Base-by-base conservation (phyloP, 257 asterid genomes). In the Paulownia fortunei region DNA sequence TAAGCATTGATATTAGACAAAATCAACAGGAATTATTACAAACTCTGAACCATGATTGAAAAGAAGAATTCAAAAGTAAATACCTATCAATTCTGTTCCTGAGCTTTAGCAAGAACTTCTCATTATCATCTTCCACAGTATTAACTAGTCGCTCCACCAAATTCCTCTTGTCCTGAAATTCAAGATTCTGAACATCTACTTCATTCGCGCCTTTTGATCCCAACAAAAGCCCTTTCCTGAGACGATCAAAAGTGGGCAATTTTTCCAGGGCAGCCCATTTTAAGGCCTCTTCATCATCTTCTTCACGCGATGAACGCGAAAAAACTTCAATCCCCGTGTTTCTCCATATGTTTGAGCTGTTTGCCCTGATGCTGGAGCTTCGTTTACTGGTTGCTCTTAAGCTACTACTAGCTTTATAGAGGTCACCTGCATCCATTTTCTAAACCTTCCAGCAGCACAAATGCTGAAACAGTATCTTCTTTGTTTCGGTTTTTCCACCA, bases 261-360 rank as follows among this genome's bases (percentile, higher is more conserved):
- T n/a, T n/a, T n/a, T n/a, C n/a, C n/a, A n/a, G n/a, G n/a, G n/a
- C n/a, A n/a, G n/a, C n/a, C n/a, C n/a, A n/a, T n/a, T n/a, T n/a
- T n/a, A n/a, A n/a, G n/a, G n/a, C n/a, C n/a, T n/a, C 95, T 79
- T 91, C 97, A 18, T 91, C 97, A 23, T 89, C 92, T 76, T 89
- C 95, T 4, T 88, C 88, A 6, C 86, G 82, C 0, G 85, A 56
- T n/a, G 95, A 87, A 27, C 87, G 88, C 7, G 93, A 82, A 56
- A 89, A 89, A 0, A 78, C 79, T n/a, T 85, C 92, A 0, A 76
- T 12, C 0, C 89, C 92, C 0, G 86, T 78, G 23, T 76, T 89
- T 73, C 94, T 84, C 97, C 94, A 91, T 56, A 88, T 0, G 4
- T 86, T 76, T 12, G 80, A 54, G 36, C 92, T 88, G 66, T 77